These are phyloP conservation scores for Suillus discolor DNA, from an alignment of 768 basidiomycete species.

Conservation along the genomic window DNA sequence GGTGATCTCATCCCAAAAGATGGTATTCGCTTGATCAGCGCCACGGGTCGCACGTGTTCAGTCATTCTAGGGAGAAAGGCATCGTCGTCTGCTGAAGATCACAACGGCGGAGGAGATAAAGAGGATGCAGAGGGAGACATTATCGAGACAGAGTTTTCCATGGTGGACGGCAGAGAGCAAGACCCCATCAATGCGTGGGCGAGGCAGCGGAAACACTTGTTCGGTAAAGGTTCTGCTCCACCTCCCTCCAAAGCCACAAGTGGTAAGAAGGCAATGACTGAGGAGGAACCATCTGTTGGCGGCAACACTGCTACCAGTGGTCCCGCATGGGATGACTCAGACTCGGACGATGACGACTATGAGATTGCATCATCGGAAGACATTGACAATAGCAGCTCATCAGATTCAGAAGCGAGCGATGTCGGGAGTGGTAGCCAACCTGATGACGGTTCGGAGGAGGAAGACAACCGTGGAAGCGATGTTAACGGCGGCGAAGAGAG, in stretches of 20 bases:
- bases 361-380: conserved; percentile 42
- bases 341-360: conserved; percentile 37
- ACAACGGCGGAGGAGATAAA: conserved; percentile 23
- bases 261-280: conserved; percentile 10
- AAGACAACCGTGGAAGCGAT: conserved; percentile 34
- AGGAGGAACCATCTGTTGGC: conserved; percentile 2
- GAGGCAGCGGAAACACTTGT: conserved; percentile 53
- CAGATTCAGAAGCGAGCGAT: conserved; percentile 35
- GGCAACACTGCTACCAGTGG: conserved; percentile 24
- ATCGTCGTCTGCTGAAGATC: neutral
- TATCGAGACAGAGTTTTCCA: conserved; percentile 66
- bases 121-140: conserved; percentile 46
- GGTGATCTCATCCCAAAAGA: conserved; percentile 57
- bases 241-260: conserved; percentile 1
- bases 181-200: conserved; percentile 70
- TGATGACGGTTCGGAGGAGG: conserved; percentile 25
- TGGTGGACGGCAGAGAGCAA: conserved; percentile 73
- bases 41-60: conserved; percentile 68
- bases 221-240: conserved; percentile 41
- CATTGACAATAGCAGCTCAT: conserved; percentile 48
- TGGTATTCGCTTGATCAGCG: conserved; percentile 57
- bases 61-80: conserved; percentile 51
- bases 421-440: conserved; percentile 28
- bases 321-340: conserved; percentile 35
- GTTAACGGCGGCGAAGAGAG: conserved; percentile 37